Conservation (phyloP, 306 rosid genomes). For the Carpinus fangiana region DNA sequence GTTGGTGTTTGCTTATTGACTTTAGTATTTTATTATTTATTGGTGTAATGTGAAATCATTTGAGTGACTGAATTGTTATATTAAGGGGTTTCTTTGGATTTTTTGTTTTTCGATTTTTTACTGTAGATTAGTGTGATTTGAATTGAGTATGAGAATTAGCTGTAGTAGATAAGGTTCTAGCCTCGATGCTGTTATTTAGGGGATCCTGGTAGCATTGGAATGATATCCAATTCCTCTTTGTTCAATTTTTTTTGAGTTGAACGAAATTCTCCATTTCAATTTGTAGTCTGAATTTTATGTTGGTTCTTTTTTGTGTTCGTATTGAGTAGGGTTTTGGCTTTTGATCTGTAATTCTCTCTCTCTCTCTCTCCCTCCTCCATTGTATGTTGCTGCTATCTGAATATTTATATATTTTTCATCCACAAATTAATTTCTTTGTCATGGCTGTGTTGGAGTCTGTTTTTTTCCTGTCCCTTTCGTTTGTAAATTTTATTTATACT, state of each 20-base stretch:
- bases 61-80: slow-evolving; percentile 5
- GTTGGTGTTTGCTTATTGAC: slow-evolving; percentile 5
- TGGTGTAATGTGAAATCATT: slow-evolving; percentile 7
- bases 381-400: background rate
- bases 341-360: background rate
- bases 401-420: background rate
- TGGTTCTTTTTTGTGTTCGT: slow-evolving; percentile 17
- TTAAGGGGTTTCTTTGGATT: background rate
- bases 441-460: slow-evolving; percentile 7
- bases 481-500: background rate
- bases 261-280: background rate
- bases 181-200: background rate
- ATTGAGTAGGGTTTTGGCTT: slow-evolving; percentile 7
- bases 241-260: background rate
- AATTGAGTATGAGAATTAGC: slow-evolving; percentile 11
- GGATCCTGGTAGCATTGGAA: background rate
- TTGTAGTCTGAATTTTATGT: background rate
- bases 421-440: background rate
- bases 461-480: background rate
- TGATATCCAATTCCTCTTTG: background rate
- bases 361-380: background rate
- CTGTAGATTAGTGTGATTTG: slow-evolving; percentile 19
- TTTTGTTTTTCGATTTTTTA: background rate
- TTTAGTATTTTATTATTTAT: background rate
- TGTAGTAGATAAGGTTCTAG: background rate